These are phyloP conservation scores for Teunomyces cretensis DNA, from an alignment of 805 yeast genomes.

Conservation along the genomic window DNA sequence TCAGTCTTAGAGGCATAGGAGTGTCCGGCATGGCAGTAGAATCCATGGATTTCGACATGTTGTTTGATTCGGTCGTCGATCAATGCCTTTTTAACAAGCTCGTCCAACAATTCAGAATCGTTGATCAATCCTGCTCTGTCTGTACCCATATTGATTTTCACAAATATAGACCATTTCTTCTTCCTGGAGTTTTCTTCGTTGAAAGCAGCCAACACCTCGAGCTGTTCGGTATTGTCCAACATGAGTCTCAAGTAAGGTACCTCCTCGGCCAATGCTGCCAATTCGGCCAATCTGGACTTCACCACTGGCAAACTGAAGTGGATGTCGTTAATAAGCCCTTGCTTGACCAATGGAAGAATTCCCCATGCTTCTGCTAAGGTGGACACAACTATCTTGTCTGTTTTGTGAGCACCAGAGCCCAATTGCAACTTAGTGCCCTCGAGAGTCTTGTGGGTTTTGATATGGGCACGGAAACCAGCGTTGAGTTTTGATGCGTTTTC, in stretches of 20 bases:
- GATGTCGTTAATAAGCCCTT: slow-evolving; percentile 36
- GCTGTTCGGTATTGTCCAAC: slow-evolving; percentile 61
- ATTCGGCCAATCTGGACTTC: slow-evolving; percentile 47
- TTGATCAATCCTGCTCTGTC: slow-evolving; percentile 59
- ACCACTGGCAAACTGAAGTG: slow-evolving; percentile 45
- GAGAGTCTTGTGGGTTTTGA: slow-evolving; percentile 71
- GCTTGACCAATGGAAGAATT: slow-evolving; percentile 37
- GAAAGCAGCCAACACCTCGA: slow-evolving; percentile 46
- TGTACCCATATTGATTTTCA: slow-evolving; percentile 73
- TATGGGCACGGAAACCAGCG: slow-evolving; percentile 63
- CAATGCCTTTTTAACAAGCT: slow-evolving; percentile 32
- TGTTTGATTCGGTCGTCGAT: slow-evolving; percentile 20
- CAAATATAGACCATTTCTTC: slow-evolving; percentile 59
- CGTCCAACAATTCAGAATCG: slow-evolving; percentile 34
- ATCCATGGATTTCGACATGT: slow-evolving; percentile 54
- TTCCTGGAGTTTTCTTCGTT: slow-evolving; percentile 19
- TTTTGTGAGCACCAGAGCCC: slow-evolving; percentile 39
- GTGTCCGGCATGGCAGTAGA: slow-evolving; percentile 81
- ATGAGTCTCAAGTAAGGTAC: slow-evolving; percentile 52
- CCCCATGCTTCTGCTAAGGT: slow-evolving; percentile 68
- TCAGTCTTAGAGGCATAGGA: slow-evolving; percentile 53
- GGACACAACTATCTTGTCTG: slow-evolving; percentile 60
- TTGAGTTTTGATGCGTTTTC: slow-evolving; percentile 37
- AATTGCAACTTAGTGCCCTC: slow-evolving; percentile 60
- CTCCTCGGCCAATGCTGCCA: slow-evolving; percentile 41